Conservation (phyloP, 805 yeast species). For the Myxozyma lipomycoides region DNA sequence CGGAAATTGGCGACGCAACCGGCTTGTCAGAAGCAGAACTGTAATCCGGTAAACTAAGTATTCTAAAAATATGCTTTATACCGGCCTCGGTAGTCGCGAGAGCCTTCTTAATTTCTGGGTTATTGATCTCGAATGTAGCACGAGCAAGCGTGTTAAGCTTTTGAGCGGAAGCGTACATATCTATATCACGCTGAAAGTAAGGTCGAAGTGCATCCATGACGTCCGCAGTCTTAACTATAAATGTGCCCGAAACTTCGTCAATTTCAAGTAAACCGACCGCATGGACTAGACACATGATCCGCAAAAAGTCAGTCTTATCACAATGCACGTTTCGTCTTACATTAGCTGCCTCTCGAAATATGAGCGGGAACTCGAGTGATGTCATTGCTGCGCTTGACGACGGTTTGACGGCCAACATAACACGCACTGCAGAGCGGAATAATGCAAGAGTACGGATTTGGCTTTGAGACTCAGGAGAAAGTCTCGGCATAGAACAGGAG, state of each 20-base stretch:
- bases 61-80: too few species aligned
- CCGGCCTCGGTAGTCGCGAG: too few species aligned
- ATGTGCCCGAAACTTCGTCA: background rate
- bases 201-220: background rate
- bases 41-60: too few species aligned
- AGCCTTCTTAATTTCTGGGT: too few species aligned
- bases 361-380: background rate
- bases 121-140: background rate
- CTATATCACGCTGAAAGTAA: background rate
- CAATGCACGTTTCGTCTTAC: background rate
- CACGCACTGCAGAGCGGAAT: constrained; percentile 20
- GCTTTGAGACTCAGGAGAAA: background rate
- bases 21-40: too few species aligned
- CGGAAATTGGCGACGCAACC: too few species aligned
- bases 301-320: background rate
- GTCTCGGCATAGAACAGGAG: constrained; percentile 6
- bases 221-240: background rate
- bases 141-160: background rate
- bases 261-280: background rate
- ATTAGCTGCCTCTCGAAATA: background rate
- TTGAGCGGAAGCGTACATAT: background rate
- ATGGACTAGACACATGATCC: background rate
- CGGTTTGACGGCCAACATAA: constrained; percentile 5
- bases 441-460: constrained; percentile 10
- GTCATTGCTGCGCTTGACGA: background rate